Percentiles rank a stretch among this genome's conserved stretches.
Conservation (phyloP, 1,284 basidiomycete genomes). For the Gastroboletus turbinatus region DNA sequence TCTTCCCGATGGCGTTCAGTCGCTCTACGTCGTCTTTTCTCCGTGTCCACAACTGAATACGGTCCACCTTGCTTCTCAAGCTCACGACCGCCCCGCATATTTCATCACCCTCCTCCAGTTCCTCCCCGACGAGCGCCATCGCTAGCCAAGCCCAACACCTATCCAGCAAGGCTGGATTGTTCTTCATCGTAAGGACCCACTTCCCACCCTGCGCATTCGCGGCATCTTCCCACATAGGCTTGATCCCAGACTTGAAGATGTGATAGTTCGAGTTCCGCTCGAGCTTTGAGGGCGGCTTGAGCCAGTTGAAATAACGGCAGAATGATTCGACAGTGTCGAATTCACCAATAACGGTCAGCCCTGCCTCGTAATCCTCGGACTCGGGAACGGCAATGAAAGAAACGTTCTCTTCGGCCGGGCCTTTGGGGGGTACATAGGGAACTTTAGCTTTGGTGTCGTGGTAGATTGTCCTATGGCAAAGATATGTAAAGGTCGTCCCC, state of each 20-base stretch:
- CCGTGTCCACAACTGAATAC: constrained; percentile 89
- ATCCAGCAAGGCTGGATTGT: constrained; percentile 77
- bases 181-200: constrained; percentile 92
- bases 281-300: constrained; percentile 85
- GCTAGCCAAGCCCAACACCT: constrained; percentile 89
- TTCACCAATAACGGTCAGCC: constrained; percentile 75
- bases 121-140: constrained; percentile 89
- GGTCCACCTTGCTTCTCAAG: constrained; percentile 81
- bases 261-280: constrained; percentile 92
- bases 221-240: constrained; percentile 96
- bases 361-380: constrained; percentile 72
- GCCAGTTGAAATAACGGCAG: constrained; percentile 93
- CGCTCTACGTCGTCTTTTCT: constrained; percentile 80
- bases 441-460: constrained; percentile 82
- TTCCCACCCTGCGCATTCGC: constrained; percentile 91
- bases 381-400: constrained; percentile 44
- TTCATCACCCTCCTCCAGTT: constrained; percentile 83
- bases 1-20: constrained; percentile 81
- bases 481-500: constrained; percentile 1
- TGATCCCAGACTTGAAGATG: constrained; percentile 89
- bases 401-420: constrained; percentile 29
- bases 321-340: constrained; percentile 88
- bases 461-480: constrained; percentile 71
- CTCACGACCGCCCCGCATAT: constrained; percentile 92
- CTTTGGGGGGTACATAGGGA: constrained; percentile 48